Evolutionary conservation across 306 rosid genomes (phyloP).

Genomic region (Hippophae rhamnoides): DNA sequence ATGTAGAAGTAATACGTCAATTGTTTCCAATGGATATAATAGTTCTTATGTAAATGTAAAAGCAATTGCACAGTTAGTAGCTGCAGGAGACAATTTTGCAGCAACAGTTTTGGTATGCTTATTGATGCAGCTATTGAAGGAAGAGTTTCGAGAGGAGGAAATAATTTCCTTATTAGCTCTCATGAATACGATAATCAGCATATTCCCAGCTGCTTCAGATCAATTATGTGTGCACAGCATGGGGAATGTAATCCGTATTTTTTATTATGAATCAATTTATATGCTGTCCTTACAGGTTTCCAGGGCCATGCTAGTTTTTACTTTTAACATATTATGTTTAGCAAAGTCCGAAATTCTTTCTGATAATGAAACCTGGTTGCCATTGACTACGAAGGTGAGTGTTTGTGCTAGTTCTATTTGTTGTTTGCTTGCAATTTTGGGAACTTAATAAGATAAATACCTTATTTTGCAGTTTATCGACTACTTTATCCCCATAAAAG

Average conservation of each 20-base stretch:
- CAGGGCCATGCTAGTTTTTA: constrained; percentile 36
- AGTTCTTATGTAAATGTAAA: constrained; percentile 30
- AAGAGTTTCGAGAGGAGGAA: constrained; percentile 47
- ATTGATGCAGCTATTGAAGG: constrained; percentile 49
- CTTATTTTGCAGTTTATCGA: constrained; percentile 52
- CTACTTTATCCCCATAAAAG: constrained; percentile 28
- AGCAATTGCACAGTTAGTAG: constrained; percentile 62
- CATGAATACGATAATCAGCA: constrained; percentile 34
- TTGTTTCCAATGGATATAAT: constrained; percentile 30
- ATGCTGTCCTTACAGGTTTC: constrained; percentile 33
- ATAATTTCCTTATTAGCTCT: constrained; percentile 40
- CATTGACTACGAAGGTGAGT: constrained; percentile 58
- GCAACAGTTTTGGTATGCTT: constrained; percentile 54
- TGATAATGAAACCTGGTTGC: constrained; percentile 58
- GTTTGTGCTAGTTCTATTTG: background rate
- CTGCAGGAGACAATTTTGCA: constrained; percentile 56
- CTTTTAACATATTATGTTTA: constrained; percentile 43
- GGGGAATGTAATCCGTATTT: constrained; percentile 41
- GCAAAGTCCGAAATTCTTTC: constrained; percentile 48
- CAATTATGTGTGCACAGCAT: constrained; percentile 51
- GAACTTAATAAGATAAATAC: constrained; percentile 5
- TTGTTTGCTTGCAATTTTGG: constrained; percentile 4
- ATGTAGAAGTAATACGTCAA: constrained; percentile 39
- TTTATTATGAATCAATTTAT: constrained; percentile 26
- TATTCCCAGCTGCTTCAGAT: constrained; percentile 50